These are phyloP conservation scores for Trichosanthes cucumerina DNA, from an alignment of 306 rosid species.

Conservation along the genomic window DNA sequence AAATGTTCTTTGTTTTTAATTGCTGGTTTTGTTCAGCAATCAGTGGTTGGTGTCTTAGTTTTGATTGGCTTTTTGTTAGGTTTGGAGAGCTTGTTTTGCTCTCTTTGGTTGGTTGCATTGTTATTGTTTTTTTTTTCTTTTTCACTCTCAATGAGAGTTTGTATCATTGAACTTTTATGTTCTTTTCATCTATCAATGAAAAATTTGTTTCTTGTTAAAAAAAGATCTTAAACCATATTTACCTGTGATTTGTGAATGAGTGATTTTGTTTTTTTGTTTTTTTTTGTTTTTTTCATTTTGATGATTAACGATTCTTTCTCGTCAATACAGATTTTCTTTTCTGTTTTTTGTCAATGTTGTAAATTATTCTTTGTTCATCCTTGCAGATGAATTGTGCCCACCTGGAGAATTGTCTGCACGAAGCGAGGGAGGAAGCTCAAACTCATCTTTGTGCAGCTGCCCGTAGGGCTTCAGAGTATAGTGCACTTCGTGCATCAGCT, in stretches of 20 bases:
- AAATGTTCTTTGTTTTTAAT: not conserved
- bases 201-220: not conserved
- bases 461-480: conserved; percentile 85
- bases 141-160: not conserved
- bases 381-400: conserved; percentile 96
- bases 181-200: not conserved
- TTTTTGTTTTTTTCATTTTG: not conserved
- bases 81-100: not conserved
- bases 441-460: conserved; percentile 95
- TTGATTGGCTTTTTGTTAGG: not conserved
- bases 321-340: not conserved
- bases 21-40: not conserved
- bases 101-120: not conserved
- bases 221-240: not conserved
- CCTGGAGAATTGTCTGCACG: conserved; percentile 91
- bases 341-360: not conserved
- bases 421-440: conserved; percentile 99
- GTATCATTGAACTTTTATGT: not conserved
- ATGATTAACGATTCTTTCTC: not conserved
- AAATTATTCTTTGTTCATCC: conserved; percentile 2
- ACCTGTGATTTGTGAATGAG: not conserved
- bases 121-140: not conserved
- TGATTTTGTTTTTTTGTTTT: not conserved
- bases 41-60: not conserved
- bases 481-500: conserved; percentile 65